Conservation (phyloP, 2,329 filamentous ascomycete species). For the Shiraia bambusicola region DNA sequence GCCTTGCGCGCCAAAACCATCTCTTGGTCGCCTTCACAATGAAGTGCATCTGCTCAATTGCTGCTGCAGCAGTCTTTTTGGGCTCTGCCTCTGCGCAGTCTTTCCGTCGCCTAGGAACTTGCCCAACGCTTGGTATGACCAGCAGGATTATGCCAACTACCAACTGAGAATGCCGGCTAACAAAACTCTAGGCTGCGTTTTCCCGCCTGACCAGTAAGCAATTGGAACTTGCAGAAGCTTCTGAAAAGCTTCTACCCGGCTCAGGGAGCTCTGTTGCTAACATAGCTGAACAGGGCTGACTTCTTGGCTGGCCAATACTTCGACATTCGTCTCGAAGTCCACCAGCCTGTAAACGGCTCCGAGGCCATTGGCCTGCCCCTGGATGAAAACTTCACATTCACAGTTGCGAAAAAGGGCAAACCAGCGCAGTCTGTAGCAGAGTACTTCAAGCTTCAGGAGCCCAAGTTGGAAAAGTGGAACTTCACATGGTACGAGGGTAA, state of each 20-base stretch:
- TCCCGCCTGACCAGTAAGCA: constrained; percentile 59
- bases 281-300: constrained; percentile 57
- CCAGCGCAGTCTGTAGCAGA: constrained; percentile 59
- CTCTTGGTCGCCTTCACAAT: constrained; percentile 28
- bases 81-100: constrained; percentile 49
- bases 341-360: constrained; percentile 78
- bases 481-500: constrained; percentile 79
- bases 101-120: constrained; percentile 58
- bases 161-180: constrained; percentile 14
- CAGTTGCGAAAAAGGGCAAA: constrained; percentile 64
- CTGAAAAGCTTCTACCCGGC: constrained; percentile 5
- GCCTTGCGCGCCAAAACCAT: constrained; percentile 11
- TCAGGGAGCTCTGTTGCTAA: constrained; percentile 5
- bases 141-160: neutral
- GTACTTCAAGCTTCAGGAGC: constrained; percentile 71
- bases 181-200: constrained; percentile 48
- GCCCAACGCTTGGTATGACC: constrained; percentile 54
- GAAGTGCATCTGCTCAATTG: constrained; percentile 33
- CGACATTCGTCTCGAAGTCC: constrained; percentile 79
- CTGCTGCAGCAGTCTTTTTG: constrained; percentile 32
- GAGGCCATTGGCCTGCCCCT: constrained; percentile 71
- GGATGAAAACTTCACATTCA: constrained; percentile 74
- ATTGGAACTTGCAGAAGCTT: constrained; percentile 3
- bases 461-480: constrained; percentile 75
- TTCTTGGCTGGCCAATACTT: constrained; percentile 84